These are phyloP conservation scores for Pichia norvegensis DNA, from an alignment of 1,139 yeast genomes.

Conservation along the genomic window DNA sequence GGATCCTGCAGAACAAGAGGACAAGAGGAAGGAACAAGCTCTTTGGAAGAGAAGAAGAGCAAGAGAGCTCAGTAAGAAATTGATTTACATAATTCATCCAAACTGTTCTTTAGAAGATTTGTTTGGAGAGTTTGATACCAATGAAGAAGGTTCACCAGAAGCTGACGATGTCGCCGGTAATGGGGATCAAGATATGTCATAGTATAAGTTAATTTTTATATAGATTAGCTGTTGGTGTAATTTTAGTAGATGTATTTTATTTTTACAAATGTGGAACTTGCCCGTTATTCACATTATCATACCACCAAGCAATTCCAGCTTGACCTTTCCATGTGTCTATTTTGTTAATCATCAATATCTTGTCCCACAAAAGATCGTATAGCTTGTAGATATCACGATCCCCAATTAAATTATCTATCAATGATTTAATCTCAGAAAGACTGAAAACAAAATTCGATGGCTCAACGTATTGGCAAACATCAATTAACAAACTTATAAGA, in stretches of 20 bases:
- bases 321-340: conserved; percentile 55
- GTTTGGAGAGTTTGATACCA: conserved; percentile 23
- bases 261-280: conserved; percentile 2
- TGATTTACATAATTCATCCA: conserved; percentile 77
- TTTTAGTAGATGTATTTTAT: neutral
- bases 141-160: conserved; percentile 10
- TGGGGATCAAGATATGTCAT: neutral
- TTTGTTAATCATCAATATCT: conserved; percentile 34
- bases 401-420: conserved; percentile 27
- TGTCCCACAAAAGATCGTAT: conserved; percentile 32
- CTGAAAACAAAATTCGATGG: conserved; percentile 37
- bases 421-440: conserved; percentile 39
- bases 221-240: neutral
- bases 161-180: neutral
- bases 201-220: neutral
- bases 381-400: conserved; percentile 30
- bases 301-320: conserved; percentile 57
- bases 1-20: conserved; percentile 26
- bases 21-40: conserved; percentile 23
- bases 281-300: conserved; percentile 13
- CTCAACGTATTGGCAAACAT: conserved; percentile 49
- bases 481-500: conserved; percentile 39
- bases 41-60: conserved; percentile 20
- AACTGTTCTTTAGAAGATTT: conserved; percentile 70
- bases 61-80: conserved; percentile 27